phyloP scores from a whole-genome alignment of 1,139 yeast genomes.

The Candida frijolesensis region DNA sequence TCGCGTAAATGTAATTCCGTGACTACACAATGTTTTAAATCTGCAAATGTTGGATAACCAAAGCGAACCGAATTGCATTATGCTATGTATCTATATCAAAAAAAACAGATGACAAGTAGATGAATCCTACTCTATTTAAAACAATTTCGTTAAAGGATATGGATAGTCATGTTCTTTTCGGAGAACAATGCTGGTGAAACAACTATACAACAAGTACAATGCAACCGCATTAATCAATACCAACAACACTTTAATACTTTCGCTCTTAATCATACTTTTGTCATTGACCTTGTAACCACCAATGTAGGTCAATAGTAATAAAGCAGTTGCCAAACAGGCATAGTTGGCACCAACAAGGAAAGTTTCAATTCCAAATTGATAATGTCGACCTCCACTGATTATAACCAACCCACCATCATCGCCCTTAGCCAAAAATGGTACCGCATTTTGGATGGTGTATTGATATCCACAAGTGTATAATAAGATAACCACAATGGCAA shows the following conservation, averaged over 20 bases:
- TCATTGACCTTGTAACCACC: constrained; percentile 32
- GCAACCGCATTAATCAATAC: constrained; percentile 22
- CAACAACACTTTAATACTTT: constrained; percentile 19
- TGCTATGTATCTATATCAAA: background rate
- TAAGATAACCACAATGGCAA: constrained; percentile 44
- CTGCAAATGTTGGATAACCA: no score
- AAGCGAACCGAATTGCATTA: background rate
- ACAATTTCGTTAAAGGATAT: constrained; percentile 34
- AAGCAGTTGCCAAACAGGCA: constrained; percentile 38
- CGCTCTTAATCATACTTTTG: constrained; percentile 22
- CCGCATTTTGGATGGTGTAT: constrained; percentile 58
- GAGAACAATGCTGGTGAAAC: constrained; percentile 41
- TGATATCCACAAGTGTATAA: constrained; percentile 61
- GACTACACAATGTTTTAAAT: background rate
- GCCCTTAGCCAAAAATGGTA: constrained; percentile 62
- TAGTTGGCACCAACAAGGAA: constrained; percentile 53
- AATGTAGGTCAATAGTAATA: constrained; percentile 40
- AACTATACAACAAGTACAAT: constrained; percentile 36
- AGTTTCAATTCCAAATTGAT: constrained; percentile 73
- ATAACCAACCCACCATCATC: constrained; percentile 50
- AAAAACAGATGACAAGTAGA: background rate
- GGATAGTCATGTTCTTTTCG: constrained; percentile 48
- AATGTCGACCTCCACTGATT: constrained; percentile 63
- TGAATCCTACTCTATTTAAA: constrained; percentile 19
- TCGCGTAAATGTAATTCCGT: no score